Evolutionary conservation across 75 land plant genomes (phyloP).

Genomic region (Selaginella moellendorffii): DNA sequence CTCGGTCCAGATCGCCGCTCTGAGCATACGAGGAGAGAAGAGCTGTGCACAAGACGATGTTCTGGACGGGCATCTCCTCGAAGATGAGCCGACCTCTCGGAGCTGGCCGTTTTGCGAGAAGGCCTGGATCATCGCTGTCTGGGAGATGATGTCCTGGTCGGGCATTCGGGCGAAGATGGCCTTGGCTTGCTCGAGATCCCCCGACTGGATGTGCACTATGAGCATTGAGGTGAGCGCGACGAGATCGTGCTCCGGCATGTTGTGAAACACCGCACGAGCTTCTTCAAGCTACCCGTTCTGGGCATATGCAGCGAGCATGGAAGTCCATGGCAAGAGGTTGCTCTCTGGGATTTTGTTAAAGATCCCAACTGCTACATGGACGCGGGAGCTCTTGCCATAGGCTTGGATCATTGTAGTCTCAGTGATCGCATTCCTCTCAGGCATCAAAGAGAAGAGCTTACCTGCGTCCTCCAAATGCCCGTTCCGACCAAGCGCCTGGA

Average conservation of each 20-base stretch:
- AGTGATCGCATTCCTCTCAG: not conserved
- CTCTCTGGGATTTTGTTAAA: not conserved
- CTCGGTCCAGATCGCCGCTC: not conserved
- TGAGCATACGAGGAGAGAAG: not conserved
- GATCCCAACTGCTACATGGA: not conserved
- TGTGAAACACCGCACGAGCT: not conserved
- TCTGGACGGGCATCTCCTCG: not conserved
- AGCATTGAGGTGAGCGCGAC: not conserved
- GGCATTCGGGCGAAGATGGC: not conserved
- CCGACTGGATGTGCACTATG: not conserved
- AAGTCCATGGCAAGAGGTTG: not conserved
- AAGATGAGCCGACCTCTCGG: not conserved
- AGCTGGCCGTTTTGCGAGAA: not conserved
- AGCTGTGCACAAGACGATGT: not conserved
- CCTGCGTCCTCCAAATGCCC: not conserved
- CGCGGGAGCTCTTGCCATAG: not conserved
- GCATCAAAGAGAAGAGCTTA: not conserved
- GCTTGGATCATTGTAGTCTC: not conserved
- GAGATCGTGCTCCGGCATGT: not conserved
- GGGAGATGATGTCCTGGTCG: not conserved
- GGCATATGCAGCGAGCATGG: not conserved
- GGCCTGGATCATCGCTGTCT: not conserved
- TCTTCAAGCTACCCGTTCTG: not conserved
- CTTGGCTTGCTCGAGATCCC: not conserved
- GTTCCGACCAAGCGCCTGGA: not conserved